Conservation (phyloP, 2,329 filamentous ascomycete species). For the Cordyceps javanica region DNA sequence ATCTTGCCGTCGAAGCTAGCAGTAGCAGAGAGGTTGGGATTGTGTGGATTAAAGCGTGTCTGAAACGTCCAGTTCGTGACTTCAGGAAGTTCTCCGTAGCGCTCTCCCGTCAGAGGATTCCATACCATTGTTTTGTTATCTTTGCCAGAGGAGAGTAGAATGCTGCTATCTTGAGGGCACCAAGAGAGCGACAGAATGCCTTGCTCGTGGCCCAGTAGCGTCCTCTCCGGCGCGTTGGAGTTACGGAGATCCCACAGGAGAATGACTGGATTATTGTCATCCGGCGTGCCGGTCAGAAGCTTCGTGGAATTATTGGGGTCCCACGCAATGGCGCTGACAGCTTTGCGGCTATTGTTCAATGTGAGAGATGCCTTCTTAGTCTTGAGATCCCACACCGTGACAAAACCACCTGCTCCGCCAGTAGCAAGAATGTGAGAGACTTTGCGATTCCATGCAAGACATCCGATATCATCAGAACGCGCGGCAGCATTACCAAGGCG, state of each 20-base stretch:
- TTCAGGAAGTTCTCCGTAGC: slow-evolving; percentile 87
- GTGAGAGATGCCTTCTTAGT: slow-evolving; percentile 96
- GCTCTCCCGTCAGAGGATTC: slow-evolving; percentile 88
- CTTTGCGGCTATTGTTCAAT: slow-evolving; percentile 89
- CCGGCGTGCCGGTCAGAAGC: slow-evolving; percentile 84
- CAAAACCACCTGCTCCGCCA: slow-evolving; percentile 86
- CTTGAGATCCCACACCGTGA: slow-evolving; percentile 98
- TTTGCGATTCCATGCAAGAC: slow-evolving; percentile 97
- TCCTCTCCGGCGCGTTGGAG: slow-evolving; percentile 87
- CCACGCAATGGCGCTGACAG: slow-evolving; percentile 94
- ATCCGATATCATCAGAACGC: slow-evolving; percentile 90
- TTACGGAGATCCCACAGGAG: slow-evolving; percentile 93
- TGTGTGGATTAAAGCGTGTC: slow-evolving; percentile 87
- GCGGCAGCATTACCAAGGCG: slow-evolving; percentile 81
- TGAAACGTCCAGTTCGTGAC: slow-evolving; percentile 99
- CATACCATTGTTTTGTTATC: slow-evolving; percentile 93
- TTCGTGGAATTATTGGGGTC: slow-evolving; percentile 94
- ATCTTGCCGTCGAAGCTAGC: slow-evolving; percentile 98
- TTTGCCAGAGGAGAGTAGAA: slow-evolving; percentile 90
- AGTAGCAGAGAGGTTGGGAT: slow-evolving; percentile 86
- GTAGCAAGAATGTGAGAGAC: slow-evolving; percentile 94
- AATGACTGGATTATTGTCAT: slow-evolving; percentile 83
- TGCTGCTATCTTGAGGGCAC: slow-evolving; percentile 84
- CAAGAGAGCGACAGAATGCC: slow-evolving; percentile 91
- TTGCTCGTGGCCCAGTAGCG: slow-evolving; percentile 85